A percentile compares a stretch with the other conserved stretches of the same genome.
phyloP scores from a whole-genome alignment of 1,284 basidiomycete genomes.

The Cronartium quercuum region DNA sequence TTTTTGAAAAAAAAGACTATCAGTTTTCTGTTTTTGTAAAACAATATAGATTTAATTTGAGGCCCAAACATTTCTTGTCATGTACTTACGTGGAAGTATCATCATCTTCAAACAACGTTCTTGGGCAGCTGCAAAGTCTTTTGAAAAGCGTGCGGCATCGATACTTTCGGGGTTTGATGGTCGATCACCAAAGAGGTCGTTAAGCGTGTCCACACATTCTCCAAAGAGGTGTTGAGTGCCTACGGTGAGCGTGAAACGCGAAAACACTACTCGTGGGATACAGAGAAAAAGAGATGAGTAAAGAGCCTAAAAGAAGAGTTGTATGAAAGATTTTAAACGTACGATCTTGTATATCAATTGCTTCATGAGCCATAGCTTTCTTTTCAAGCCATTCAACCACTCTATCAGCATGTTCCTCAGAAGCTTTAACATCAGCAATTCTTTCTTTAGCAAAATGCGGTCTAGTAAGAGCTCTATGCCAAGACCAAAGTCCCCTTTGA shows the following conservation, averaged over 20 bases:
- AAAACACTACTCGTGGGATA: slow-evolving; percentile 55
- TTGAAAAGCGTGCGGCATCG: slow-evolving; percentile 11
- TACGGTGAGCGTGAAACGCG: slow-evolving; percentile 63
- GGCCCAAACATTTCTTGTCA: no score
- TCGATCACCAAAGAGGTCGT: slow-evolving; percentile 21
- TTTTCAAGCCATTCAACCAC: slow-evolving; percentile 54
- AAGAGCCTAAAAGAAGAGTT: neutral
- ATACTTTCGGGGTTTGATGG: neutral
- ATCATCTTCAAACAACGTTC: neutral
- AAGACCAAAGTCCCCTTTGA: slow-evolving; percentile 12
- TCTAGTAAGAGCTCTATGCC: slow-evolving; percentile 63
- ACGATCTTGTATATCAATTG: slow-evolving; percentile 30
- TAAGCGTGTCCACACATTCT: slow-evolving; percentile 22
- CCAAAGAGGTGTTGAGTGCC: slow-evolving; percentile 59
- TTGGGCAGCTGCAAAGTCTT: slow-evolving; percentile 15
- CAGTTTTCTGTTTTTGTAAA: neutral
- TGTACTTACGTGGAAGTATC: neutral
- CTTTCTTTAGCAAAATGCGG: slow-evolving; percentile 67
- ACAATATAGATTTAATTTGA: neutral
- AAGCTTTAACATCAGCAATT: slow-evolving; percentile 63
- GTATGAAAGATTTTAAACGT: neutral
- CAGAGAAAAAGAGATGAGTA: neutral
- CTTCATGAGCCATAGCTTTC: slow-evolving; percentile 1
- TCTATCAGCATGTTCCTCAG: slow-evolving; percentile 56
- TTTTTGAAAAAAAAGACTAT: neutral